A percentile compares a stretch with the other conserved stretches of the same genome.
Evolutionary conservation across 2,329 filamentous ascomycete genomes (phyloP).

Genomic region (Beauveria asiatica): DNA sequence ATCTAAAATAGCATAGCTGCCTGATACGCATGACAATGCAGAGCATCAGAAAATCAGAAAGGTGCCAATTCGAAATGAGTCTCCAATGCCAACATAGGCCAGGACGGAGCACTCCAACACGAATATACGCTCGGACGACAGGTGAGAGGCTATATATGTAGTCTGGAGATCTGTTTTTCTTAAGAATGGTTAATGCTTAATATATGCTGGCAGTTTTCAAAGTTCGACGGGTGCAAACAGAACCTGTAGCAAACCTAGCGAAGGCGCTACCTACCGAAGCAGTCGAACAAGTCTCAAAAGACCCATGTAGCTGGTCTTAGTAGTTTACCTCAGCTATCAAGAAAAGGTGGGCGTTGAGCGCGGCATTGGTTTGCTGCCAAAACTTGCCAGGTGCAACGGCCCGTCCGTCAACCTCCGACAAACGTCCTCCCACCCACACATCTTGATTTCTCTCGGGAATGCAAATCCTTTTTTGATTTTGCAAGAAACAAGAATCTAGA

Average conservation of each 20-base stretch:
- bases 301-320: background rate
- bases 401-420: slow-evolving; percentile 10
- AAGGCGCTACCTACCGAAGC: no score
- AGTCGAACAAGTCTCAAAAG: background rate
- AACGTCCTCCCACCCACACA: background rate
- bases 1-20: background rate
- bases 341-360: background rate
- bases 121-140: no score
- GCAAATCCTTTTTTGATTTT: background rate
- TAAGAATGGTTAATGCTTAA: no score
- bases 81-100: no score
- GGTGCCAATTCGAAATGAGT: background rate
- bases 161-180: no score
- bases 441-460: background rate
- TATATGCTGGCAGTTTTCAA: no score
- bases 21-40: background rate
- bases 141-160: no score
- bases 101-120: no score
- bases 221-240: no score
- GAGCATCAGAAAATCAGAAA: background rate
- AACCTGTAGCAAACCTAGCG: no score
- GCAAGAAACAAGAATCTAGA: background rate
- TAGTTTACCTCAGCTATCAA: background rate
- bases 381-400: slow-evolving; percentile 11
- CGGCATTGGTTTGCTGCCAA: background rate